Percentiles rank a stretch among this genome's conserved stretches.
Conservation (phyloP, 2,329 filamentous ascomycete genomes). For the Rhytidhysteron rufulum region DNA sequence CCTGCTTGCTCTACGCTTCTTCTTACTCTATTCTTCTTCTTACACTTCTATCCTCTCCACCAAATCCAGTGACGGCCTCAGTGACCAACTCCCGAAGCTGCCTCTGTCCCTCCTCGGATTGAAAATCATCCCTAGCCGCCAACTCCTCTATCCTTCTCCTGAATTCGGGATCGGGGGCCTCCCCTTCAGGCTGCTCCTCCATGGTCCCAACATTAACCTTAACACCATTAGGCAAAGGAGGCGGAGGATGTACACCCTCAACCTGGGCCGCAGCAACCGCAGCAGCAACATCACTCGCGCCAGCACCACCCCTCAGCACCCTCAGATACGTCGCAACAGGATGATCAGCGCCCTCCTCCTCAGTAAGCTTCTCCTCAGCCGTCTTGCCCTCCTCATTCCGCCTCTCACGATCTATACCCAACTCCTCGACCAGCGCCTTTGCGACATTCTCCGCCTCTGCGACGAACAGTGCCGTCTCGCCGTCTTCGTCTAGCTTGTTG, state of each 20-base stretch:
- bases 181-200: conserved; percentile 51
- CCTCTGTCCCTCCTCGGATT: conserved; percentile 73
- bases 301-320: conserved; percentile 14
- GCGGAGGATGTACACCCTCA: conserved; percentile 41
- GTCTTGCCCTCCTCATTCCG: conserved; percentile 73
- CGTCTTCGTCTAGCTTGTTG: conserved; percentile 83
- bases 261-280: conserved; percentile 16
- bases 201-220: conserved; percentile 75
- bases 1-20: no score
- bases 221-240: conserved; percentile 70
- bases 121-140: conserved; percentile 77
- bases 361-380: conserved; percentile 73
- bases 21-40: conserved; percentile 34
- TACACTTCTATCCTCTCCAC: conserved; percentile 52
- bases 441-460: conserved; percentile 78
- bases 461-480: conserved; percentile 93
- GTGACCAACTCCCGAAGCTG: conserved; percentile 74
- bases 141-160: conserved; percentile 83
- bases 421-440: conserved; percentile 74
- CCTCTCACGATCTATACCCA: conserved; percentile 64
- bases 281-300: conserved; percentile 23
- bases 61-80: conserved; percentile 70
- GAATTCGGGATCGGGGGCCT: conserved; percentile 75
- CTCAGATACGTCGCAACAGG: conserved; percentile 69
- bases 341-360: conserved; percentile 72